phyloP scores from a whole-genome alignment of 2,329 filamentous ascomycete genomes.

The Monilinia aucupariae region DNA sequence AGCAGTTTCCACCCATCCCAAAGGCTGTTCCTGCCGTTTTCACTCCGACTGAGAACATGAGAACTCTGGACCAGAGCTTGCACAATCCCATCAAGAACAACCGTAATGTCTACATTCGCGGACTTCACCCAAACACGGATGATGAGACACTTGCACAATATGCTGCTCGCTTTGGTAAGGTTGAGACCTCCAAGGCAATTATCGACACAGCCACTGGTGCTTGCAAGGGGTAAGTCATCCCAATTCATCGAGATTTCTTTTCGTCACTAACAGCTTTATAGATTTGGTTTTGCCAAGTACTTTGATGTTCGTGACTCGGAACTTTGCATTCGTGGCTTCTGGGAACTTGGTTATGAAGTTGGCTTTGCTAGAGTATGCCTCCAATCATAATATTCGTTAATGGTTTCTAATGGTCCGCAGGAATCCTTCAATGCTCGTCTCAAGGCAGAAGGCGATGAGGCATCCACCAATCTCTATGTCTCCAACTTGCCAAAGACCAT shows the following conservation, averaged over 20 bases:
- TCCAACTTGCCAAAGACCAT: constrained; percentile 91
- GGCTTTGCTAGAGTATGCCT: constrained; percentile 80
- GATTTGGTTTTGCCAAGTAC: constrained; percentile 97
- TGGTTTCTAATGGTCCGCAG: constrained; percentile 42
- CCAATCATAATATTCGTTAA: constrained; percentile 13
- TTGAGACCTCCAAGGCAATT: constrained; percentile 97
- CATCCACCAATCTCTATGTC: constrained; percentile 93
- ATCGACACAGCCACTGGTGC: constrained; percentile 89
- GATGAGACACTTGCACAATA: constrained; percentile 82
- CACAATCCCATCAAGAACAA: constrained; percentile 89
- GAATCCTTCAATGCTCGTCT: constrained; percentile 98
- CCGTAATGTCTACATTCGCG: constrained; percentile 97
- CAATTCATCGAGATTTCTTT: background rate
- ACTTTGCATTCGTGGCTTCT: constrained; percentile 93
- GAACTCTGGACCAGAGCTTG: constrained; percentile 88
- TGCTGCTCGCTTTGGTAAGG: constrained; percentile 81
- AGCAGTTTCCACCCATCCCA: constrained; percentile 77
- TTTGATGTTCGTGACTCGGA: constrained; percentile 82
- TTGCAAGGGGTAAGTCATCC: constrained; percentile 77
- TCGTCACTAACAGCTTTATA: constrained; percentile 38
- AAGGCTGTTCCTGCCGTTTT: constrained; percentile 85
- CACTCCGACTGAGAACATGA: constrained; percentile 76
- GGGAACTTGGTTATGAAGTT: constrained; percentile 91
- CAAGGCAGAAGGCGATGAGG: constrained; percentile 86
- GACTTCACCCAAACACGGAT: constrained; percentile 89